Conservation (phyloP, 176 grass and related monocot species). For the Bonia amplexicaulis region DNA sequence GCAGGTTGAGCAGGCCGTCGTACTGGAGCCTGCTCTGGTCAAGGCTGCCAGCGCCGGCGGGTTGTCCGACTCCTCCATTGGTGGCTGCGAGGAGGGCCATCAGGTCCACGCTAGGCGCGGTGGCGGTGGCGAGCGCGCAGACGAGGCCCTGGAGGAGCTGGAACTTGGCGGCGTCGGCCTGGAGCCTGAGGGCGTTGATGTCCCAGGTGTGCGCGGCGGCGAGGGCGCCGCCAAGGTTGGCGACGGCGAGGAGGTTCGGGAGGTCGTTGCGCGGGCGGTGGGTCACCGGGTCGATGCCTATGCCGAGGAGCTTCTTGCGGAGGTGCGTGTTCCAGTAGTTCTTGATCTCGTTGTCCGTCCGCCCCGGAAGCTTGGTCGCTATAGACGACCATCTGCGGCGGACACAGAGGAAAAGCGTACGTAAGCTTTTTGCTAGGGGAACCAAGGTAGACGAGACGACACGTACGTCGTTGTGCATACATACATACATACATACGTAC, state of each 20-base stretch:
- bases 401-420: too few species aligned
- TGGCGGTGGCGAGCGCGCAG: conserved; percentile 37
- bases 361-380: conserved; percentile 64
- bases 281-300: conserved; percentile 64
- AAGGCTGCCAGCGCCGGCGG: background rate
- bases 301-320: conserved; percentile 78
- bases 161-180: conserved; percentile 54
- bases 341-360: conserved; percentile 89
- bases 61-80: background rate
- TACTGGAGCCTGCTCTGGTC: conserved; percentile 29
- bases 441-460: too few species aligned
- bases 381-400: conserved; percentile 86
- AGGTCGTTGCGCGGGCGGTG: conserved; percentile 57
- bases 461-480: too few species aligned
- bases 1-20: conserved; percentile 42
- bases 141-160: conserved; percentile 62
- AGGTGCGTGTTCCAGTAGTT: conserved; percentile 96
- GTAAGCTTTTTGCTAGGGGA: too few species aligned
- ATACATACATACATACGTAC: too few species aligned
- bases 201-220: conserved; percentile 19
- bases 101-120: conserved; percentile 42
- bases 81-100: conserved; percentile 43
- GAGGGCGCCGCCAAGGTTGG: background rate
- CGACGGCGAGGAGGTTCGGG: conserved; percentile 29
- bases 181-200: conserved; percentile 49